These are phyloP conservation scores for Waitea zeae DNA, from an alignment of 1,284 basidiomycete genomes.

Conservation along the genomic window DNA sequence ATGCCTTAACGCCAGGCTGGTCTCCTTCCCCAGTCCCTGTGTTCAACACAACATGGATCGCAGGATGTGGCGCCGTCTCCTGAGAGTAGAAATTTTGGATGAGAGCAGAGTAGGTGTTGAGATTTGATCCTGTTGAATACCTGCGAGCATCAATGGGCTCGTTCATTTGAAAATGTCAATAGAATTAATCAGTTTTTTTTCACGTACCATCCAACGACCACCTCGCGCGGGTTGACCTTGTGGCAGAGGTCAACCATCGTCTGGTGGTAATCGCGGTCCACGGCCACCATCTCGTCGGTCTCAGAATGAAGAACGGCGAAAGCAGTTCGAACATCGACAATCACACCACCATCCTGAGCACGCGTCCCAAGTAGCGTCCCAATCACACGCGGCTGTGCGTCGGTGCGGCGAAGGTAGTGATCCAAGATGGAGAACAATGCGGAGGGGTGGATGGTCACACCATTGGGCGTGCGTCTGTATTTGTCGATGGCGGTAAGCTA, in stretches of 20 bases:
- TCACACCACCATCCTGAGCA: conserved; percentile 35
- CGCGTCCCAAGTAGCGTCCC: conserved; percentile 88
- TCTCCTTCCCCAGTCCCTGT: conserved; percentile 61
- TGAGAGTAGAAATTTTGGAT: conserved; percentile 98
- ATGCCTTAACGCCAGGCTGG: conserved; percentile 76
- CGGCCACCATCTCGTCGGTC: conserved; percentile 80
- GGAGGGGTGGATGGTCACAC: conserved; percentile 78
- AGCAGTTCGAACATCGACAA: conserved; percentile 58
- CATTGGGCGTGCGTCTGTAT: conserved; percentile 52
- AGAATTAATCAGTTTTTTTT: no score
- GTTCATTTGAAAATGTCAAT: neutral
- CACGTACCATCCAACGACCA: conserved; percentile 87
- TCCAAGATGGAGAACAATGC: conserved; percentile 93
- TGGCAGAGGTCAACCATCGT: conserved; percentile 86
- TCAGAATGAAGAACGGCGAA: conserved; percentile 90
- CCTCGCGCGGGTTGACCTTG: conserved; percentile 72
- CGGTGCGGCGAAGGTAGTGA: conserved; percentile 84
- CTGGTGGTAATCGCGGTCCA: conserved; percentile 93
- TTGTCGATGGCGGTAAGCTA: conserved; percentile 4
- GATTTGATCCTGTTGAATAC: conserved; percentile 80
- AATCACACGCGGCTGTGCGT: conserved; percentile 79
- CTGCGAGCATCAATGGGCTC: conserved; percentile 18
- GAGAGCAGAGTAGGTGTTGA: conserved; percentile 93
- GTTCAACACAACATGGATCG: conserved; percentile 88
- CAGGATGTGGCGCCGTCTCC: conserved; percentile 80